A percentile compares a stretch with the other conserved stretches of the same genome.
Evolutionary conservation across 129 eudicot species (phyloP).

Genomic region (Cynara cardunculus): DNA sequence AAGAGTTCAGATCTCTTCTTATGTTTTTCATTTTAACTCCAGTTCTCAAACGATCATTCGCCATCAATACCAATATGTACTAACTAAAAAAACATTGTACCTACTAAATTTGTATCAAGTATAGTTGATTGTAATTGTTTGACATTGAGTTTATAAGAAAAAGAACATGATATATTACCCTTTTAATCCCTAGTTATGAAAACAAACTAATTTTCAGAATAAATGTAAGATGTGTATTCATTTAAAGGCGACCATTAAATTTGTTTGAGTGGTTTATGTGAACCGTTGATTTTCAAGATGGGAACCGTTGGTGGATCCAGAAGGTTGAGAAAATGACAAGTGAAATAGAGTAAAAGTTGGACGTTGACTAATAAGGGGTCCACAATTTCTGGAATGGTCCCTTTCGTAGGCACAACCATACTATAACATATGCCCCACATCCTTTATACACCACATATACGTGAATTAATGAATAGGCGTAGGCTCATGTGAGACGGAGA

Average conservation of each 20-base stretch:
- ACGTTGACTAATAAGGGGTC: neutral
- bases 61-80: neutral
- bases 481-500: too few species aligned
- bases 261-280: neutral
- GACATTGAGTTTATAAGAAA: neutral
- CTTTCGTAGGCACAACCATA: slow-evolving; percentile 3
- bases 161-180: neutral
- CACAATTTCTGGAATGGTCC: neutral
- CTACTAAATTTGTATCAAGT: neutral
- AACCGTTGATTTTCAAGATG: neutral
- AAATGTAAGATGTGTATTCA: neutral
- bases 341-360: neutral
- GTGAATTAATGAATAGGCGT: too few species aligned
- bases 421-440: neutral
- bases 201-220: neutral
- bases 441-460: neutral
- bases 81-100: neutral
- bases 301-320: neutral
- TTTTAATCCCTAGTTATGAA: neutral
- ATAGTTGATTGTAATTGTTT: neutral
- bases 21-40: too few species aligned
- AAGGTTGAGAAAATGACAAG: neutral
- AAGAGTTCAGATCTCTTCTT: too few species aligned
- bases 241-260: neutral
- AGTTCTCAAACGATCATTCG: too few species aligned